Conservation (phyloP, 2,329 filamentous ascomycete genomes). For the Trichoderma arundinaceum region DNA sequence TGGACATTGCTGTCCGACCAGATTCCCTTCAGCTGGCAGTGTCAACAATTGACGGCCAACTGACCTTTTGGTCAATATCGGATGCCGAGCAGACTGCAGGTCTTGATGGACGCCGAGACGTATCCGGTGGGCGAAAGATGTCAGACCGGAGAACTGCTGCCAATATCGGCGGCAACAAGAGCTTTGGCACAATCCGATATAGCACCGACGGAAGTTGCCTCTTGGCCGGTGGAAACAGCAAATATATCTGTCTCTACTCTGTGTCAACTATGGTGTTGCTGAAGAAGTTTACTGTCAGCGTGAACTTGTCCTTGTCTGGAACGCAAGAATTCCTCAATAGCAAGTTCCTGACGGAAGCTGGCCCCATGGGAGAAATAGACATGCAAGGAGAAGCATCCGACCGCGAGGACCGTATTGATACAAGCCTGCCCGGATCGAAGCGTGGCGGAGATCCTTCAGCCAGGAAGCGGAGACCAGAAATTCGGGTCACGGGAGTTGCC, state of each 20-base stretch:
- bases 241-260: constrained; percentile 98
- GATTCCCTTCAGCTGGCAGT: constrained; percentile 91
- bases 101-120: constrained; percentile 87
- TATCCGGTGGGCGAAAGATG: constrained; percentile 88
- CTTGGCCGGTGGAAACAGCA: constrained; percentile 92
- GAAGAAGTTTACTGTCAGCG: constrained; percentile 93
- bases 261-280: constrained; percentile 87
- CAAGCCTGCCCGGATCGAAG: constrained; percentile 80
- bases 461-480: constrained; percentile 77
- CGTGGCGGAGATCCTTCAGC: constrained; percentile 81
- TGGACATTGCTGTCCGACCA: constrained; percentile 84
- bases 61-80: constrained; percentile 92
- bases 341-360: constrained; percentile 87
- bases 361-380: constrained; percentile 83
- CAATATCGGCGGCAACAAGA: constrained; percentile 87
- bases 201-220: constrained; percentile 91
- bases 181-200: constrained; percentile 85
- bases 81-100: constrained; percentile 86
- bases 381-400: constrained; percentile 88
- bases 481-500: constrained; percentile 81
- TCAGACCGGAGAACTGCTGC: constrained; percentile 89
- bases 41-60: constrained; percentile 88
- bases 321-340: constrained; percentile 98
- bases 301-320: constrained; percentile 93
- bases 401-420: constrained; percentile 81